phyloP scores from a whole-genome alignment of 352 stramenopile genomes.

The Peronosclerospora sorghi region DNA sequence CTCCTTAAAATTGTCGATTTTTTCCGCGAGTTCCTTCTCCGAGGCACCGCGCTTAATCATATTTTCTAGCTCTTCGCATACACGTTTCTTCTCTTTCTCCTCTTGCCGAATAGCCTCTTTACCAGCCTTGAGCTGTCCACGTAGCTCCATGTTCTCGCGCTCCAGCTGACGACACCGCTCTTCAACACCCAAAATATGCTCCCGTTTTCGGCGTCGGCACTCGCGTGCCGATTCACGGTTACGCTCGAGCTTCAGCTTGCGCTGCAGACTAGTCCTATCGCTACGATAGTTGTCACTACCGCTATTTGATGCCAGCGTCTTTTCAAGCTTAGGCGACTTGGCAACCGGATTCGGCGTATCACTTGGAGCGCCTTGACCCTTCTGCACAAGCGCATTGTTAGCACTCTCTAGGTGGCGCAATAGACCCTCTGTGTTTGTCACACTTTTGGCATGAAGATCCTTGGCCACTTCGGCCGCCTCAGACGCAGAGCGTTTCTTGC shows the following conservation, averaged over 20 bases:
- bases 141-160: constrained; percentile 86
- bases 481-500: constrained; percentile 42
- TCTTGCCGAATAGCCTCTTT: constrained; percentile 82
- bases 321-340: constrained; percentile 46
- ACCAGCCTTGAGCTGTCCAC: constrained; percentile 82
- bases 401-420: constrained; percentile 63
- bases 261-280: constrained; percentile 36
- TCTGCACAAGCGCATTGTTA: constrained; percentile 57
- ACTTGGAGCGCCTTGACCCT: constrained; percentile 28
- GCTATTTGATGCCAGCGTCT: constrained; percentile 32
- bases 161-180: constrained; percentile 75
- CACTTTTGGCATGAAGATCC: constrained; percentile 18
- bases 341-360: constrained; percentile 2
- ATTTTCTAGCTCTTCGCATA: constrained; percentile 71
- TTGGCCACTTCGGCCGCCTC: constrained; percentile 31
- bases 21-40: constrained; percentile 86
- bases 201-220: constrained; percentile 82
- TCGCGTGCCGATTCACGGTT: constrained; percentile 87
- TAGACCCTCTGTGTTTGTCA: constrained; percentile 49
- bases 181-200: constrained; percentile 74
- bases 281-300: constrained; percentile 31
- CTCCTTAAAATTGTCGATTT: constrained; percentile 93
- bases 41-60: constrained; percentile 73
- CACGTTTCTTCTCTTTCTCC: constrained; percentile 76
- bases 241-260: constrained; percentile 84